Conservation (phyloP, 2,329 filamentous ascomycete species). For the Rhexocercosporidium sp. region DNA sequence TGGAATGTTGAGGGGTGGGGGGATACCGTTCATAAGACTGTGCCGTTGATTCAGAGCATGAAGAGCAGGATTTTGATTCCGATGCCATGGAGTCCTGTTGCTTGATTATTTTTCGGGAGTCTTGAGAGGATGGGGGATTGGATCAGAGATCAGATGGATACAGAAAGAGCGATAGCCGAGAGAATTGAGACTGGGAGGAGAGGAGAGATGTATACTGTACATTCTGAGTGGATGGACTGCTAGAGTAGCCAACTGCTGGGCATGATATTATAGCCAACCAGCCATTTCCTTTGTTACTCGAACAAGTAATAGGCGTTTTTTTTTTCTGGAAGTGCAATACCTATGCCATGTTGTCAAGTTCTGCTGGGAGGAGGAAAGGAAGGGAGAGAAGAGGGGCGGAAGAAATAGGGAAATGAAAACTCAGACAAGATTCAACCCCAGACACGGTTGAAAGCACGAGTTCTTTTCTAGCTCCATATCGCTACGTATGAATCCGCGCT, state of each 20-base stretch:
- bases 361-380: not conserved
- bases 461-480: too few relatives aligned
- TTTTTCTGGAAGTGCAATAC: constrained; percentile 10
- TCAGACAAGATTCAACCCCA: not conserved
- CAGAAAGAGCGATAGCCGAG: not conserved
- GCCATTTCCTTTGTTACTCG: not conserved
- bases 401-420: not conserved
- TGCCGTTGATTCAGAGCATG: constrained; percentile 96
- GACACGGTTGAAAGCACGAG: too few relatives aligned
- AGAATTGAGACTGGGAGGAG: not conserved
- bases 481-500: too few relatives aligned
- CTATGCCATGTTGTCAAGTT: not conserved
- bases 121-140: not conserved
- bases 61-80: constrained; percentile 91
- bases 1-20: constrained; percentile 96
- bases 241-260: not conserved
- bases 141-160: not conserved
- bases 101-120: constrained; percentile 39
- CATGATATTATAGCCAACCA: not conserved
- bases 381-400: not conserved
- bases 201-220: not conserved
- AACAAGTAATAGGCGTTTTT: constrained; percentile 3
- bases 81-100: constrained; percentile 95
- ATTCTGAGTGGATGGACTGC: not conserved
- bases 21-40: constrained; percentile 97